Evolutionary conservation across 1,284 basidiomycete species (phyloP).

Genomic region (Moesziomyces parantarcticus): DNA sequence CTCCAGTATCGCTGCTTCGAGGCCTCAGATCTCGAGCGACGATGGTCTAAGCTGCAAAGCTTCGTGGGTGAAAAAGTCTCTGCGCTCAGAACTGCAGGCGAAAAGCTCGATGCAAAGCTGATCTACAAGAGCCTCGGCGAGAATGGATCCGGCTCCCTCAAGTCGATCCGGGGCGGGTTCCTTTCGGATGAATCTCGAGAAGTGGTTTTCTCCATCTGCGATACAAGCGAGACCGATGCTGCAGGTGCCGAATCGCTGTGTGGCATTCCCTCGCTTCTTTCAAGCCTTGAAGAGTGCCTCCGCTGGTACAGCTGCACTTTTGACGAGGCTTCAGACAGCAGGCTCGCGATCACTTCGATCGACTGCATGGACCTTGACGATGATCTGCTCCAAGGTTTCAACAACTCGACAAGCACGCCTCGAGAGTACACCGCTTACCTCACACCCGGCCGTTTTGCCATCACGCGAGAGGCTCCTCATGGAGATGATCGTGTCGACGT

Average conservation of each 20-base stretch:
- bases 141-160: not conserved
- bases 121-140: conserved; percentile 19
- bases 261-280: conserved; percentile 7
- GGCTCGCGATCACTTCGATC: not conserved
- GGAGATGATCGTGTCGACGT: conserved; percentile 5
- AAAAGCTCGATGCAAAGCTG: conserved; percentile 17
- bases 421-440: conserved; percentile 10
- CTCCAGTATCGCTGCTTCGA: conserved; percentile 2
- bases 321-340: not conserved
- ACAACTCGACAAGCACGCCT: not conserved
- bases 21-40: not conserved
- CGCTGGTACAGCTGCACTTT: conserved; percentile 12
- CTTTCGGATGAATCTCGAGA: conserved; percentile 2
- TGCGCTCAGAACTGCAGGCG: conserved; percentile 11
- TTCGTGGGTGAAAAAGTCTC: conserved; percentile 7
- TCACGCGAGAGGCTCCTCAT: too few relatives aligned
- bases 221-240: not conserved
- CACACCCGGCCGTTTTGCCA: not conserved
- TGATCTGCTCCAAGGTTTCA: conserved; percentile 7
- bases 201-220: conserved; percentile 5
- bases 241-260: not conserved
- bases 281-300: conserved; percentile 16
- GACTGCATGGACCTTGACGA: conserved; percentile 3
- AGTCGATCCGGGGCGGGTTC: conserved; percentile 9
- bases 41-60: conserved; percentile 17